Evolutionary conservation across 2,329 filamentous ascomycete genomes (phyloP).

Genomic region (Trichoderma sp.): DNA sequence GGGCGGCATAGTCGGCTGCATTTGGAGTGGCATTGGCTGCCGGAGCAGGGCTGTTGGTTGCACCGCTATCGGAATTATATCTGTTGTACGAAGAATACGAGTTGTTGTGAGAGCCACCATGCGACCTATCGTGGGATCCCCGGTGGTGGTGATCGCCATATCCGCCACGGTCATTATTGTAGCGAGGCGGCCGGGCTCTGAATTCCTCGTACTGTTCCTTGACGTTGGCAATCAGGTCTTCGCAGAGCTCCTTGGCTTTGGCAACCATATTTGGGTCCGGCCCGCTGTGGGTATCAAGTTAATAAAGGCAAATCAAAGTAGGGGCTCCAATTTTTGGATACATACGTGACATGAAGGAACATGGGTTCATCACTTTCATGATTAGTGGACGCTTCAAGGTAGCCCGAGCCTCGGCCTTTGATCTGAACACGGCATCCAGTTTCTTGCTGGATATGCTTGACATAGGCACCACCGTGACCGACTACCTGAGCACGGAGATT

Average conservation of each 20-base stretch:
- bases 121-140: constrained; percentile 35
- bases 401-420: constrained; percentile 93
- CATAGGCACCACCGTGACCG: constrained; percentile 88
- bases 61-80: constrained; percentile 29
- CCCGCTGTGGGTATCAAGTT: constrained; percentile 54
- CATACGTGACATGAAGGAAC: constrained; percentile 93
- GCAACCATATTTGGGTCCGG: constrained; percentile 84
- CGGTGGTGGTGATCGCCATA: constrained; percentile 31
- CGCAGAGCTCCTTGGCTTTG: constrained; percentile 81
- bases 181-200: constrained; percentile 74
- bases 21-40: constrained; percentile 29
- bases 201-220: constrained; percentile 86
- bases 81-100: constrained; percentile 31
- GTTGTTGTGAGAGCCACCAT: constrained; percentile 29
- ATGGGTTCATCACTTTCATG: constrained; percentile 92
- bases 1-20: constrained; percentile 65
- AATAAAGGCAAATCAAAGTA: constrained; percentile 25
- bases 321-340: constrained; percentile 27
- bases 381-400: constrained; percentile 84
- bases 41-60: constrained; percentile 38
- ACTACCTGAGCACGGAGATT: constrained; percentile 96
- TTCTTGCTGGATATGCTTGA: constrained; percentile 96
- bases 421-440: constrained; percentile 96
- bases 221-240: constrained; percentile 83
- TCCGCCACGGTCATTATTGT: constrained; percentile 44